Base-by-base conservation (phyloP, 2,329 filamentous ascomycete genomes). In the Neonectria sp. region DNA sequence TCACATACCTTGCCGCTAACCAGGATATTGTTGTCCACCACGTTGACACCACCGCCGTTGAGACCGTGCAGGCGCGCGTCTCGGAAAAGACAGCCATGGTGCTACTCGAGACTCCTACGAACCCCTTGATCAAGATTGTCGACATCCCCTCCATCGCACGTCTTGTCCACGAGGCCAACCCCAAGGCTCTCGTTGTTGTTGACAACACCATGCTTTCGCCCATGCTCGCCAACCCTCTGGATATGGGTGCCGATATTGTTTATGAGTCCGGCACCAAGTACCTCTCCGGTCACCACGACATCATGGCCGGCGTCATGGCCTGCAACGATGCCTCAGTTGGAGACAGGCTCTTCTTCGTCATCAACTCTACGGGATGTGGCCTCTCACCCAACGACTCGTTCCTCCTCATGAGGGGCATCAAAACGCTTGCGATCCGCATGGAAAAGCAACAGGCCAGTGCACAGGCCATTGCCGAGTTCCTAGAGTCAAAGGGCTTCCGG, bases 201-300 rank as follows among this genome's bases (percentile, higher is more conserved):
- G 96, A 99, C 83, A 99, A 99, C 85, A 99, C 96, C 65, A 99
- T 99, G 96, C 91, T 99, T 72, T 98, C 95, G 2, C 96, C 96
- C 12, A 92, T 98, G 85, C 90, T 99, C 8, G 92, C 92, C 77
- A 98, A 97, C 83, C 96, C 96, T 6, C 89, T 99, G 21, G 95
- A 98, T 68, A 88, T 98, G 31, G 96, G 97, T 64, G 95, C 95
- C 17, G 96, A 99, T 77, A 93, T 99, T 73, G 94, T 97, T 63
- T 99, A 99, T 82, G 96, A 99, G 84, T 97, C 93, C 29, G 96
- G 96, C 63, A 99, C 96, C 27, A 99, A 99, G 82, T 99, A 99
- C 78, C 88, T 99, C 6, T 98, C 95, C 1, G 96, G 96, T 35
- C 96, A 99, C 81, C 96, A 99, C 85, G 97, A 99, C 79, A 92